Evolutionary conservation across 768 basidiomycete species (phyloP).

Genomic region (Cystofilobasidium ferigula): DNA sequence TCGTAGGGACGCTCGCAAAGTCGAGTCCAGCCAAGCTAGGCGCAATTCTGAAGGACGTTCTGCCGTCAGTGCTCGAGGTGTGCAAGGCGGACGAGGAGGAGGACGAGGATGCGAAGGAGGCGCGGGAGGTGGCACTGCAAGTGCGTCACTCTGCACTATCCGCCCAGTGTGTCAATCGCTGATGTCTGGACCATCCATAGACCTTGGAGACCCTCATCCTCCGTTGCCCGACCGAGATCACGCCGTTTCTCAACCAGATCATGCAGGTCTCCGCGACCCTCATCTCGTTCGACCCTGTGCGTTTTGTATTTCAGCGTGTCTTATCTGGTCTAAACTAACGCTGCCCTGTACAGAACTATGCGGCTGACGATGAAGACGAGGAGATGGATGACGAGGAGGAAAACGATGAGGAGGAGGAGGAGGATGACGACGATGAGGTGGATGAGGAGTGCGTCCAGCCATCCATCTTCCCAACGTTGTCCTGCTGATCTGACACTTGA

Average conservation of each 20-base stretch:
- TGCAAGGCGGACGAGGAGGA: slow-evolving; percentile 31
- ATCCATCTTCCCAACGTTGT: not conserved
- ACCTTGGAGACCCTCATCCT: slow-evolving; percentile 76
- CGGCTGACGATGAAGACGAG: slow-evolving; percentile 40
- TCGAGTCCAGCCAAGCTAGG: slow-evolving; percentile 56
- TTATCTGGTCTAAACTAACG: not conserved
- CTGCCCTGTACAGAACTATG: slow-evolving; percentile 48
- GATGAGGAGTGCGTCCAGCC: slow-evolving; percentile 55
- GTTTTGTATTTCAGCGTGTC: slow-evolving; percentile 35
- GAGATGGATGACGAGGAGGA: slow-evolving; percentile 31
- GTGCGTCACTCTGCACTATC: slow-evolving; percentile 36
- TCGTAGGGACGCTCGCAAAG: slow-evolving; percentile 67
- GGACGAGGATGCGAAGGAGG: slow-evolving; percentile 68
- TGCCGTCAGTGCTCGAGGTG: slow-evolving; percentile 27
- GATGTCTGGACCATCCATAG: slow-evolving; percentile 37
- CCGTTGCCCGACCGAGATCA: slow-evolving; percentile 70
- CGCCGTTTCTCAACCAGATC: slow-evolving; percentile 57
- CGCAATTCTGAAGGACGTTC: slow-evolving; percentile 27
- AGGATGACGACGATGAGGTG: slow-evolving; percentile 69
- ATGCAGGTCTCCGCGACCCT: slow-evolving; percentile 60
- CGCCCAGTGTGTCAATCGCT: not conserved
- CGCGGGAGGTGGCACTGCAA: slow-evolving; percentile 69
- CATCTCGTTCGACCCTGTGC: slow-evolving; percentile 87
- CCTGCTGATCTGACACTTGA: not conserved
- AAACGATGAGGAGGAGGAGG: slow-evolving; percentile 47